A percentile compares a stretch with the other conserved stretches of the same genome.
Evolutionary conservation across 345 rosid species (phyloP).

Genomic region (Abelmoschus esculentus): DNA sequence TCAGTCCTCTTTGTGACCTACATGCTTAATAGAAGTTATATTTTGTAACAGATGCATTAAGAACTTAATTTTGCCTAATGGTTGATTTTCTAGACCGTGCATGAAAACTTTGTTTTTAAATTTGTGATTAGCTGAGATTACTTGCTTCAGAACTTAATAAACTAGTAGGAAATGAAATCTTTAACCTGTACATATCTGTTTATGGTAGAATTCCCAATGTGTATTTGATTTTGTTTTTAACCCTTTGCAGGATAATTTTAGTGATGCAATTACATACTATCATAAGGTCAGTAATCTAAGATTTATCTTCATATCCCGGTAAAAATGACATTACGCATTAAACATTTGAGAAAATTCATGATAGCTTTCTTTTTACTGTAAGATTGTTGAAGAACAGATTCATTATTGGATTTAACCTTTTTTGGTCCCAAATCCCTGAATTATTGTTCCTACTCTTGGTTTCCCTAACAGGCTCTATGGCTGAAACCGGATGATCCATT

Average conservation of each 20-base stretch:
- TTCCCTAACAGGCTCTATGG: constrained; percentile 58
- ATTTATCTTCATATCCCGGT: background rate
- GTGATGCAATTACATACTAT: constrained; percentile 72
- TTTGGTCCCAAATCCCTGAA: too few relatives aligned
- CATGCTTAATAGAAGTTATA: background rate
- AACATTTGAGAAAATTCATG: background rate
- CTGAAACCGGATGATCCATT: constrained; percentile 77
- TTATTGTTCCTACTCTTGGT: too few relatives aligned
- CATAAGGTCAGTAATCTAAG: constrained; percentile 53
- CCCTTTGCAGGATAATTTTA: constrained; percentile 61
- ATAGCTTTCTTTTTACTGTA: background rate
- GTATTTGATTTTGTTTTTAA: background rate
- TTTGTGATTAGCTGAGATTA: background rate
- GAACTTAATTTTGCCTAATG: background rate
- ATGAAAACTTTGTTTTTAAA: background rate
- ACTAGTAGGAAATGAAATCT: background rate
- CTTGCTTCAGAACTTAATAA: background rate
- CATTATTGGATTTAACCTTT: too few relatives aligned
- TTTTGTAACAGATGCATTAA: background rate
- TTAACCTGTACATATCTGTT: background rate
- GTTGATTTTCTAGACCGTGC: background rate
- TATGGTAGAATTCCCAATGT: background rate
- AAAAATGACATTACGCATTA: background rate
- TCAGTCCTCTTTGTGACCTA: constrained; percentile 7
- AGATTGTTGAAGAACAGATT: background rate